A percentile compares a stretch with the other conserved stretches of the same genome.
These are phyloP conservation scores for Turritis glabra DNA, from an alignment of 345 rosid species.

Conservation along the genomic window DNA sequence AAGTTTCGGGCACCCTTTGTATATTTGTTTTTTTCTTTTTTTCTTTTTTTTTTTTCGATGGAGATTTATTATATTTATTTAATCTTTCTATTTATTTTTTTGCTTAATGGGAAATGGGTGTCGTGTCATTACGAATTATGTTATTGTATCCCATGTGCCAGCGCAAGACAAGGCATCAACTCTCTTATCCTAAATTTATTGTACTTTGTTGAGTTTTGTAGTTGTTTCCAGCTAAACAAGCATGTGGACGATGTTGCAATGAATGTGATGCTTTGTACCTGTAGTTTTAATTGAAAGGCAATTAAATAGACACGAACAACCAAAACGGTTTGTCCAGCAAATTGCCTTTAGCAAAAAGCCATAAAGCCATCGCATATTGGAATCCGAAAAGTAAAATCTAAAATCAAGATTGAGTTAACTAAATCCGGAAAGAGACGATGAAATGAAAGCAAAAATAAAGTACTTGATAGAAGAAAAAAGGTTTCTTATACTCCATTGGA, in stretches of 20 bases:
- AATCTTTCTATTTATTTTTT: slow-evolving; percentile 39
- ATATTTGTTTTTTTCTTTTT: slow-evolving; percentile 2
- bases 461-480: not conserved
- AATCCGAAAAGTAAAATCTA: slow-evolving; percentile 10
- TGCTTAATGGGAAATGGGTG: not conserved
- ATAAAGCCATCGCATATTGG: slow-evolving; percentile 9
- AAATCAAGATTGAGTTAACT: not conserved
- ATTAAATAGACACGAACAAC: slow-evolving; percentile 28
- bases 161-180: slow-evolving; percentile 33
- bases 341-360: not conserved
- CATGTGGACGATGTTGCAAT: slow-evolving; percentile 25
- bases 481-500: not conserved
- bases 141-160: slow-evolving; percentile 34
- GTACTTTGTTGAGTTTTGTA: slow-evolving; percentile 23
- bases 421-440: slow-evolving; percentile 8
- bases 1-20: slow-evolving; percentile 34
- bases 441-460: not conserved
- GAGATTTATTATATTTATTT: slow-evolving; percentile 40
- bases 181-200: slow-evolving; percentile 34
- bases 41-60: not conserved
- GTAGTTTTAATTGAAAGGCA: slow-evolving; percentile 14
- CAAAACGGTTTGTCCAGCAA: slow-evolving; percentile 17
- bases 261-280: slow-evolving; percentile 19
- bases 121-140: slow-evolving; percentile 11
- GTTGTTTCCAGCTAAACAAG: slow-evolving; percentile 33